phyloP scores from a whole-genome alignment of 2,329 filamentous ascomycete genomes.

The Raffaelea deltoideospora region DNA sequence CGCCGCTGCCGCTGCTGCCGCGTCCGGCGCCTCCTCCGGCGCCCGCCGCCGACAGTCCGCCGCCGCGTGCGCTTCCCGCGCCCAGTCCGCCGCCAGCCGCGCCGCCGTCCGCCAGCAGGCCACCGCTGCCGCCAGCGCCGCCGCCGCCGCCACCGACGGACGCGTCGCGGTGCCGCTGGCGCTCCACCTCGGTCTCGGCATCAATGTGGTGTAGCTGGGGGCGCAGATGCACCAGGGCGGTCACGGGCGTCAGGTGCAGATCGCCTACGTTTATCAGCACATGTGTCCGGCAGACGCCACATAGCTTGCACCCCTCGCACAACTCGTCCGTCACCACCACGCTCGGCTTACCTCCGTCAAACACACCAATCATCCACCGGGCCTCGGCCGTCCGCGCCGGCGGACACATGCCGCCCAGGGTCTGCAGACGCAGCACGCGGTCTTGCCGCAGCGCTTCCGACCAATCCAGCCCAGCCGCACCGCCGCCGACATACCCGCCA shows the following conservation, averaged over 20 bases:
- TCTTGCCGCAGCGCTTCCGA: constrained; percentile 52
- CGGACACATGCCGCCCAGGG: constrained; percentile 51
- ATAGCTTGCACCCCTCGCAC: no score
- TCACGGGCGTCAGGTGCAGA: constrained; percentile 72
- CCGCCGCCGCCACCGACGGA: constrained; percentile 18
- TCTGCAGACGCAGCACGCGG: constrained; percentile 64
- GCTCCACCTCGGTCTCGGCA: constrained; percentile 60
- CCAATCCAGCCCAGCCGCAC: constrained; percentile 36
- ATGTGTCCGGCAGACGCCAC: no score
- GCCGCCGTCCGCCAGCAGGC: no score
- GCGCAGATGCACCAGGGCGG: constrained; percentile 73
- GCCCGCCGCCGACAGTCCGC: no score
- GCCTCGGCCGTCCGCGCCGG: constrained; percentile 51
- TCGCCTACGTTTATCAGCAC: constrained; percentile 39
- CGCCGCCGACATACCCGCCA: no score
- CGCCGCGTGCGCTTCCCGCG: no score
- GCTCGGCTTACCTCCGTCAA: constrained; percentile 65
- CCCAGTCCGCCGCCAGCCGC: constrained; percentile 15
- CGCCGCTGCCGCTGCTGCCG: constrained; percentile 15
- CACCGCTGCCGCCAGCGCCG: constrained; percentile 16
- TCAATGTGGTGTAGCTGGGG: constrained; percentile 91
- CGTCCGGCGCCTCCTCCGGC: constrained; percentile 19
- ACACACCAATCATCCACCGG: constrained; percentile 87
- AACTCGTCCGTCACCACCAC: no score
- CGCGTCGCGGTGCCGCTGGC: constrained; percentile 14